These are phyloP conservation scores for Triticum dicoccoides DNA, from an alignment of 176 grass and related monocot genomes.

Conservation along the genomic window DNA sequence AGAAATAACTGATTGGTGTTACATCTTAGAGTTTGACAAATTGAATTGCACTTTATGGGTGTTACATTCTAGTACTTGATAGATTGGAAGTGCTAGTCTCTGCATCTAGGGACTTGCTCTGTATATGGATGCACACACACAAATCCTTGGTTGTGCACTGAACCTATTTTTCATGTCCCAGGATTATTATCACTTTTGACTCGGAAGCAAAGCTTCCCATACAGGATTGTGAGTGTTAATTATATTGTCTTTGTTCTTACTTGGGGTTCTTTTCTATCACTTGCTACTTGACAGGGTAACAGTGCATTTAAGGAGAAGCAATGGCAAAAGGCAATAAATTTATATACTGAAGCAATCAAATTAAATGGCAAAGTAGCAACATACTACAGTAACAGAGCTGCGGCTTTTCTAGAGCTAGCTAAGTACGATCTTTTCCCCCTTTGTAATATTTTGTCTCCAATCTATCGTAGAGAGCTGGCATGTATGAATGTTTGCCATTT, in stretches of 20 bases:
- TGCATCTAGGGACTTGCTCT: background rate
- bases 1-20: slow-evolving; percentile 12
- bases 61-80: background rate
- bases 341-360: slow-evolving; percentile 93
- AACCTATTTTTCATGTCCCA: slow-evolving; percentile 12
- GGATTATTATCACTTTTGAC: slow-evolving; percentile 3
- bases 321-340: slow-evolving; percentile 83
- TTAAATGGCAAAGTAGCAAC: slow-evolving; percentile 84
- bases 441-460: background rate
- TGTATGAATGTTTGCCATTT: background rate
- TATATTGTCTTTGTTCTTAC: background rate
- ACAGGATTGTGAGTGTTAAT: background rate
- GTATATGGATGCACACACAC: background rate
- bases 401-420: slow-evolving; percentile 77
- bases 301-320: slow-evolving; percentile 91
- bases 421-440: slow-evolving; percentile 38
- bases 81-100: background rate
- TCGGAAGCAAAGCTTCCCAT: background rate
- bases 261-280: background rate
- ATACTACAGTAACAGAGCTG: slow-evolving; percentile 96
- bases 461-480: background rate
- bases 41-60: background rate
- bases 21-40: background rate
- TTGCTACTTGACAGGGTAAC: slow-evolving; percentile 65
- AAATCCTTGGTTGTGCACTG: background rate